Evolutionary conservation across 164 flowering plant species (phyloP).

Genomic region (Aristolochia californica): DNA sequence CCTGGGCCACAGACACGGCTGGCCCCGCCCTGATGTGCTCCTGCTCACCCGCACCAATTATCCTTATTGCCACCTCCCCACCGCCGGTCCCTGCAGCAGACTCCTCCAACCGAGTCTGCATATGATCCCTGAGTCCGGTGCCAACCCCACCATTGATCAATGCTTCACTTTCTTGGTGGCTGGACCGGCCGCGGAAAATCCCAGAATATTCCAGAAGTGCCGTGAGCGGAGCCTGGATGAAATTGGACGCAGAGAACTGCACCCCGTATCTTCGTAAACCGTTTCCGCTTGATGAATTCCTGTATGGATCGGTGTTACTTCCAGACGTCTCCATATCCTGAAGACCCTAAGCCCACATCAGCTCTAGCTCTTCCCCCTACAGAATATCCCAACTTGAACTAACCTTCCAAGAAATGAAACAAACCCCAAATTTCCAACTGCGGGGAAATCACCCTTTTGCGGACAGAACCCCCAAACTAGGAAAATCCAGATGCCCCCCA

Average conservation of each 20-base stretch:
- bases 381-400: neutral
- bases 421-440: neutral
- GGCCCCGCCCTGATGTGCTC: slow-evolving; percentile 36
- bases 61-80: slow-evolving; percentile 90
- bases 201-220: slow-evolving; percentile 84
- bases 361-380: neutral
- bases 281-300: slow-evolving; percentile 25
- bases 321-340: slow-evolving; percentile 48
- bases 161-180: slow-evolving; percentile 41
- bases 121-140: slow-evolving; percentile 14
- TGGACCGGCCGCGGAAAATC: slow-evolving; percentile 44
- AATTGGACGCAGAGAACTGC: slow-evolving; percentile 54
- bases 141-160: slow-evolving; percentile 19
- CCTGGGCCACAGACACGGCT: slow-evolving; percentile 7
- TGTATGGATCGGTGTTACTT: slow-evolving; percentile 36
- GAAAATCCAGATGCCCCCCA: neutral
- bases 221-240: slow-evolving; percentile 73
- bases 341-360: slow-evolving; percentile 26
- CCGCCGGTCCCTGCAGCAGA: slow-evolving; percentile 17
- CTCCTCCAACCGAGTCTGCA: slow-evolving; percentile 23
- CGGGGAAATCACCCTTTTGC: too few species aligned
- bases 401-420: neutral
- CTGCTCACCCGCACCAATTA: slow-evolving; percentile 65
- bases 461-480: neutral
- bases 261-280: slow-evolving; percentile 44